A percentile compares a stretch with the other conserved stretches of the same genome.
phyloP scores from a whole-genome alignment of 495 filamentous ascomycete species.

The Neurospora sp. region DNA sequence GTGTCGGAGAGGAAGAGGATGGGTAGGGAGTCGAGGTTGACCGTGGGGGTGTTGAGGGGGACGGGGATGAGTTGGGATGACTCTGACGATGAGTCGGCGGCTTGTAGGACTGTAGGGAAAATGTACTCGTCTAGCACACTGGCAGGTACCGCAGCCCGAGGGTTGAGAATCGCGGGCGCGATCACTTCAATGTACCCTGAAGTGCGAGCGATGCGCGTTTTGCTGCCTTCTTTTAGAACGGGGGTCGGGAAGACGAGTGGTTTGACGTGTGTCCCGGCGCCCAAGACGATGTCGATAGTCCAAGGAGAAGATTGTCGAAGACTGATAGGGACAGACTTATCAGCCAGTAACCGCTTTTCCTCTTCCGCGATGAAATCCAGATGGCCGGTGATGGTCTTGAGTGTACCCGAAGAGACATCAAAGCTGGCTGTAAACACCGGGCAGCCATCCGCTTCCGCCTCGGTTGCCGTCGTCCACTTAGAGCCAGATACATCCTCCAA shows the following conservation, averaged over 20 bases:
- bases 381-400: slow-evolving; percentile 16
- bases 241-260: slow-evolving; percentile 32
- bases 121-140: slow-evolving; percentile 18
- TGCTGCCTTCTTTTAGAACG: slow-evolving; percentile 22
- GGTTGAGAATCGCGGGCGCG: slow-evolving; percentile 5
- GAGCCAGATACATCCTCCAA: neutral
- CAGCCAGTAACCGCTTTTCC: slow-evolving; percentile 17
- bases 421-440: slow-evolving; percentile 4
- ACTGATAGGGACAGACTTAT: slow-evolving; percentile 17
- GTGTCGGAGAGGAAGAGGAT: slow-evolving; percentile 23
- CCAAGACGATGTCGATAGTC: slow-evolving; percentile 23
- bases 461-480: neutral
- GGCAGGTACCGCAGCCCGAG: neutral
- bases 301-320: slow-evolving; percentile 22
- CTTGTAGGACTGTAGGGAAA: slow-evolving; percentile 17
- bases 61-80: slow-evolving; percentile 10
- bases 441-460: neutral
- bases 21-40: slow-evolving; percentile 34
- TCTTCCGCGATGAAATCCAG: slow-evolving; percentile 17
- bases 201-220: slow-evolving; percentile 34
- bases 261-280: slow-evolving; percentile 1
- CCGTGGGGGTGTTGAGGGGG: slow-evolving; percentile 27
- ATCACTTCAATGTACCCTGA: slow-evolving; percentile 37
- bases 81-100: neutral
- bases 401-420: neutral